Percentiles rank a stretch among this genome's conserved stretches.
These are phyloP conservation scores for Penicillium capsulatum DNA, from an alignment of 2,329 filamentous ascomycete genomes.

Conservation along the genomic window DNA sequence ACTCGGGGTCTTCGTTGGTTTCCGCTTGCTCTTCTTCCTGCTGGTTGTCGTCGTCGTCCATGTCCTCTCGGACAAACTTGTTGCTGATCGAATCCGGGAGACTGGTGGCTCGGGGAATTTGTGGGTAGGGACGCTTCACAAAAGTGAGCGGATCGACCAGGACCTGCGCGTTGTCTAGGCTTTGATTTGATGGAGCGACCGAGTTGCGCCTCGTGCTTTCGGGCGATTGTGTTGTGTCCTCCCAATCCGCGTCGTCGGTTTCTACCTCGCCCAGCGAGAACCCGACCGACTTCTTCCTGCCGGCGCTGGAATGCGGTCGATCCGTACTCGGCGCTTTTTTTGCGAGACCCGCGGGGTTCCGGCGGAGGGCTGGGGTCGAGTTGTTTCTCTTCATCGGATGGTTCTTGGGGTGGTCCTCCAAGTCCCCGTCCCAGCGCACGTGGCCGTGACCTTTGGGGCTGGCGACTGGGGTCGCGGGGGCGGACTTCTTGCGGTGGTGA, in stretches of 20 bases:
- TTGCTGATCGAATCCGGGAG: constrained; percentile 37
- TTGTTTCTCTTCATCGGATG: constrained; percentile 45
- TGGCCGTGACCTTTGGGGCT: constrained; percentile 39
- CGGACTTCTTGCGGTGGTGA: constrained; percentile 47
- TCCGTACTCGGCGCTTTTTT: constrained; percentile 40
- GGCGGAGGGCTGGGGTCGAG: constrained; percentile 41
- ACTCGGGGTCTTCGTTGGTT: constrained; percentile 18
- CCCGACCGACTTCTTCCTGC: constrained; percentile 45
- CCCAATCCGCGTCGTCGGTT: constrained; percentile 46
- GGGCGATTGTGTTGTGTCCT: constrained; percentile 47
- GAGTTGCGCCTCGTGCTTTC: constrained; percentile 47
- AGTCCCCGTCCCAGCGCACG: constrained; percentile 43
- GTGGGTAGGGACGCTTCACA: constrained; percentile 40
- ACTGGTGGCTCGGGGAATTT: constrained; percentile 37
- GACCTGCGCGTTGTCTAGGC: constrained; percentile 32
- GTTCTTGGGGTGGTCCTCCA: constrained; percentile 32
- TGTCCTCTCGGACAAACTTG: constrained; percentile 27
- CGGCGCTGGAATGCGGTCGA: constrained; percentile 32
- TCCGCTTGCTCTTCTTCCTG: constrained; percentile 15
- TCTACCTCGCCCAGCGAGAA: constrained; percentile 45
- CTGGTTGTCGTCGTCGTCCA: constrained; percentile 17
- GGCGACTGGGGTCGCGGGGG: constrained; percentile 41
- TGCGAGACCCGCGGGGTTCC: constrained; percentile 35
- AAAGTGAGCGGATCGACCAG: constrained; percentile 40
- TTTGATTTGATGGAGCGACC: constrained; percentile 34